phyloP scores from a whole-genome alignment of 2,329 filamentous ascomycete genomes.

The Sporothrix humicola region DNA sequence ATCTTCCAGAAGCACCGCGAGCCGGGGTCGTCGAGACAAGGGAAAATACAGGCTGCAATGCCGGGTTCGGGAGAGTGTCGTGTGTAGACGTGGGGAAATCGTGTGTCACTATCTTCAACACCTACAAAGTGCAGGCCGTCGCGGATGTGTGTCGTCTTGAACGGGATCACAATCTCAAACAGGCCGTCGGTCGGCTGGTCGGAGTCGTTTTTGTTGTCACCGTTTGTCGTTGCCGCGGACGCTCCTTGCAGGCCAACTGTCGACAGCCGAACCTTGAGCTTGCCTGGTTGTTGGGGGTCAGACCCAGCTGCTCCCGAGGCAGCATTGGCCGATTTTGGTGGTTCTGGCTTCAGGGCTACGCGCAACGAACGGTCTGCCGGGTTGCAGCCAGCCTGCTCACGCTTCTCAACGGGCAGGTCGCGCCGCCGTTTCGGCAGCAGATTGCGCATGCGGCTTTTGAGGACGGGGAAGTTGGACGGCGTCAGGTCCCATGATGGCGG shows the following conservation, averaged over 20 bases:
- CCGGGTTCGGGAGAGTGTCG: slow-evolving; percentile 79
- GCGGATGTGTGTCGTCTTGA: slow-evolving; percentile 73
- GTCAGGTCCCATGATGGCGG: slow-evolving; percentile 66
- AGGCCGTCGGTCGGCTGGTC: slow-evolving; percentile 38
- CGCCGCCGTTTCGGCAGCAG: slow-evolving; percentile 57
- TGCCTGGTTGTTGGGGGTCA: slow-evolving; percentile 20
- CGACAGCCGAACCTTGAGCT: slow-evolving; percentile 36
- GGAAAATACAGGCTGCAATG: slow-evolving; percentile 84
- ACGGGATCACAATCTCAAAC: slow-evolving; percentile 69
- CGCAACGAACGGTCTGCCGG: slow-evolving; percentile 60
- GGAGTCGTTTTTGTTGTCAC: background rate
- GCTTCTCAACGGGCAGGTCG: slow-evolving; percentile 61
- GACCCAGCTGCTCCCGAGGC: background rate
- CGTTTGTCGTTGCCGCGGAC: background rate
- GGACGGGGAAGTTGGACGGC: slow-evolving; percentile 76
- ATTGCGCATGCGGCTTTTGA: slow-evolving; percentile 68
- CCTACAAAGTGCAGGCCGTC: slow-evolving; percentile 94
- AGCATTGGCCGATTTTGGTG: slow-evolving; percentile 29
- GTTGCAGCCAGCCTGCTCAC: slow-evolving; percentile 61
- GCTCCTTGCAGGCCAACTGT: background rate
- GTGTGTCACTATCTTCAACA: slow-evolving; percentile 74
- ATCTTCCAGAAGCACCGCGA: slow-evolving; percentile 82
- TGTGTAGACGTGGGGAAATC: slow-evolving; percentile 92
- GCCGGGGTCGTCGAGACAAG: slow-evolving; percentile 85
- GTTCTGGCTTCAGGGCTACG: slow-evolving; percentile 48